Base-by-base conservation (phyloP, 2,329 filamentous ascomycete species). In the Aspergillus puulaauensis region DNA sequence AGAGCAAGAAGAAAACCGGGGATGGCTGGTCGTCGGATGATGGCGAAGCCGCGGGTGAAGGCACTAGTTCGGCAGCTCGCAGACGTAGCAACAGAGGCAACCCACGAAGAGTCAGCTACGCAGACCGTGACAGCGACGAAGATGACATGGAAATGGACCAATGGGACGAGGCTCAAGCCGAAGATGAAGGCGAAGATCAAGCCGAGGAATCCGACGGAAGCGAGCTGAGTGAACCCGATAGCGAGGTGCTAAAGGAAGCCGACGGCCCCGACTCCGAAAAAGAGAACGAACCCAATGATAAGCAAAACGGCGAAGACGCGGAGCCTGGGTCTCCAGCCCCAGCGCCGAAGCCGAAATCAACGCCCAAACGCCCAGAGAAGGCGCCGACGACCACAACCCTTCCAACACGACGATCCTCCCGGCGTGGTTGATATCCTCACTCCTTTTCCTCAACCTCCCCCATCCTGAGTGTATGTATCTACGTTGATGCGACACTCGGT, bases 51-150 rank as follows among this genome's bases (percentile, higher is more conserved):
- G 73, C 73, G 35, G 63, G 68, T 43, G 73, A 68, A 63, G 65
- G 66, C 33, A 71, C 68, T 9, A 48, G 23, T 12, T 51, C 67
- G 7, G 65, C 70, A 17, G 64, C 70, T 49, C 70, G 75, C 49
- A 77, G 73, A 52, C 76, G 72, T 60, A 81, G 72, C 61, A 74
- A 65, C 56, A 71, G 75, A 52, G 73, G 69, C 19, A 68, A 67
- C 5, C 68, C 66, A 11, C 71, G 70, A 33, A 67, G 67, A 14
- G 69, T 79, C 59, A 78, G 73, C 59, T 79, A 80, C 59, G 75
- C 69, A 5, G 78, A 81, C 55, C 73, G 71, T 19, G 74, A 76
- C 58, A 79, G 74, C 44, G 76, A 76, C 35, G 76, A 79, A 37
- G 76, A 77, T 19, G 76, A 79, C 49, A 63, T 70, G 41, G 75